Evolutionary conservation across 164 flowering plant species (phyloP), one percentile per base, ranked within the genome.

Genomic region (Magnolia officinalis): DNA sequence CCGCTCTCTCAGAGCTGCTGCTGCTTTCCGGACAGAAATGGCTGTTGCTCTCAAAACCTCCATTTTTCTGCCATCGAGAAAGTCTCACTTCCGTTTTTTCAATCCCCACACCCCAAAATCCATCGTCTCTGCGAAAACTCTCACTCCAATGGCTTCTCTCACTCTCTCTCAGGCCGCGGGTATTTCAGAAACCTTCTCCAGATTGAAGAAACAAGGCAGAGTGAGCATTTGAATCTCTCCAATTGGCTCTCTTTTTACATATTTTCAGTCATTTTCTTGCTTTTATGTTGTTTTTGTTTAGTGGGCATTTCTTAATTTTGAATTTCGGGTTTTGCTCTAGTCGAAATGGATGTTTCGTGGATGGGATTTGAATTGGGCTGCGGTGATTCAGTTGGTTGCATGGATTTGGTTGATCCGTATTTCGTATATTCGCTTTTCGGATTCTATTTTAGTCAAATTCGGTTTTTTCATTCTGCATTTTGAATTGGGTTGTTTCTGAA

Each of bases 171-270:
- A 83, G 0, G 66, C 88, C 10, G 75, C 84, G 68, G 92, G 98
- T 1, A 67, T 73, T 63, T 85, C 95, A 18, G 93, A 93, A 51
- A 92, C 95, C 31, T 93, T 95, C 82, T 71, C 84, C 72, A 84
- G 72, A 61, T 75, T 95, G 81, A 91, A 82, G 73, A 70, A 86
- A 75, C 84, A 89, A 76, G 90, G 92, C 78, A 90, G 90, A 81
- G 96, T 91, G 76, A 75, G 89, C 70, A 74, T 71, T 55, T 55
- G 61, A 6, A 51, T 59, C n/a, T 20, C 8, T 23, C 58, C 49
- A 52, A 2, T 6, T 20, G 7, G 26, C 1, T 67, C 18, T 24
- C 1, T 6, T 26, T 10, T 61, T 61, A 20, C 64, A 4, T 37
- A 83, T 2, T 67, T 7, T 21, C 45, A 37, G 45, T 37, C 45